Evolutionary conservation across 2,329 filamentous ascomycete species (phyloP).

Genomic region (Clarireedia paspali): DNA sequence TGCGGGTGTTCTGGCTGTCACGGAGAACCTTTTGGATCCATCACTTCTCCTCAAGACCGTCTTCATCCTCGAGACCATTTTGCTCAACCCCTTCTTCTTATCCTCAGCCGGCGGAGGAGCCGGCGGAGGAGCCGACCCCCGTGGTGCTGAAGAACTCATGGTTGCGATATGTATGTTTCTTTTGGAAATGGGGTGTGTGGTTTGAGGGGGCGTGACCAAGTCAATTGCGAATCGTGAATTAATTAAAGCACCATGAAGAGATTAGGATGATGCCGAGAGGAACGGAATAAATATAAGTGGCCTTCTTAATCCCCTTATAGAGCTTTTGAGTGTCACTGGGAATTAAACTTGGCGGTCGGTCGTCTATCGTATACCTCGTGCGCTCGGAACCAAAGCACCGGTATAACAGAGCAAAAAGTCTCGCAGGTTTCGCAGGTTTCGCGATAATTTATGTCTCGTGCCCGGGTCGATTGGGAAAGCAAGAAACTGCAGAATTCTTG

Average conservation of each 20-base stretch:
- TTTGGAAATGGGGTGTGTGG: background rate
- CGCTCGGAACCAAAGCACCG: constrained; percentile 9
- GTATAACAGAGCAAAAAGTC: background rate
- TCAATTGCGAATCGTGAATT: background rate
- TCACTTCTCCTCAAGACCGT: constrained; percentile 24
- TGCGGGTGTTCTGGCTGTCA: constrained; percentile 9
- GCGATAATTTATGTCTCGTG: constrained; percentile 4
- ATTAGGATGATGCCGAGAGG: background rate
- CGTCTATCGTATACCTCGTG: background rate
- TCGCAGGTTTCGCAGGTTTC: background rate
- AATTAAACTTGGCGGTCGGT: constrained; percentile 7
- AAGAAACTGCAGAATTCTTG: background rate
- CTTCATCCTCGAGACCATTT: constrained; percentile 24
- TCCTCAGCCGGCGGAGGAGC: constrained; percentile 9
- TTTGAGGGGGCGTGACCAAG: no score
- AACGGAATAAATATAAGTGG: background rate
- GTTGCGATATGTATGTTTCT: constrained; percentile 1
- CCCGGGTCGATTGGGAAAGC: background rate
- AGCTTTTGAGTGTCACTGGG: background rate
- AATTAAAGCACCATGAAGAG: background rate
- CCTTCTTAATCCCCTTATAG: constrained; percentile 4
- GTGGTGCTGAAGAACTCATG: constrained; percentile 21
- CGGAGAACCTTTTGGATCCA: constrained; percentile 23
- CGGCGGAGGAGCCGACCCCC: constrained; percentile 13
- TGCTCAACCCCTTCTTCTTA: constrained; percentile 23